Percentiles rank a stretch among this genome's conserved stretches.
Conservation (phyloP, 257 asterid species). For the Rauvolfia tetraphylla region DNA sequence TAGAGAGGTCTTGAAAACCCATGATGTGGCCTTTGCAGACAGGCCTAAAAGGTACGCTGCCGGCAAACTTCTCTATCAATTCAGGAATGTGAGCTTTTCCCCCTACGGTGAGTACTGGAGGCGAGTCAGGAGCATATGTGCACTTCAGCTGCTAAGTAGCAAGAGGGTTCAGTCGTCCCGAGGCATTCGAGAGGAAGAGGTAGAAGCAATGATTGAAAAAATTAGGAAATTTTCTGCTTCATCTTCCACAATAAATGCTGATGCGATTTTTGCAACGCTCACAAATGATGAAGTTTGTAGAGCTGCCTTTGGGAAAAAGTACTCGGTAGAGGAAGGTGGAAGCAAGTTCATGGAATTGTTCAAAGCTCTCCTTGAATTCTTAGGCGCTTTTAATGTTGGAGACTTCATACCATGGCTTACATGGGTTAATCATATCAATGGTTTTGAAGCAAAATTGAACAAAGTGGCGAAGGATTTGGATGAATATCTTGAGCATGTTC, state of each 20-base stretch:
- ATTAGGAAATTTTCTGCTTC: conserved; percentile 2
- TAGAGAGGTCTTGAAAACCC: conserved; percentile 39
- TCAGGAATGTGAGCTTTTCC: conserved; percentile 15
- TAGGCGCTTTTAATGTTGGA: conserved; percentile 10
- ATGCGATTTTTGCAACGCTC: conserved; percentile 17
- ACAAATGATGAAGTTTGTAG: conserved; percentile 24
- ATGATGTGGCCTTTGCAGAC: conserved; percentile 39
- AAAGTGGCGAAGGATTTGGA: conserved; percentile 19
- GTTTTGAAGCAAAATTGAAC: conserved; percentile 22
- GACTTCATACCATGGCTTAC: conserved; percentile 32
- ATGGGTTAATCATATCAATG: conserved; percentile 31
- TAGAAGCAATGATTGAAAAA: conserved; percentile 14
- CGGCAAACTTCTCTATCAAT: conserved; percentile 21
- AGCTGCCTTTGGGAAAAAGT: conserved; percentile 30
- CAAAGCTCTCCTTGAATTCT: conserved; percentile 15
- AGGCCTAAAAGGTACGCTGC: conserved; percentile 21
- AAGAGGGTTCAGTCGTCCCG: conserved; percentile 29
- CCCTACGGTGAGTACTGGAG: conserved; percentile 41
- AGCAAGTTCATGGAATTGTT: conserved; percentile 12
- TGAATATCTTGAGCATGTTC: conserved; percentile 24
- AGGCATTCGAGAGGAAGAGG: conserved; percentile 27
- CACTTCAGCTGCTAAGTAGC: conserved; percentile 31
- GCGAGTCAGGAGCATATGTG: conserved; percentile 29
- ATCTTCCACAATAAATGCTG: conserved; percentile 12
- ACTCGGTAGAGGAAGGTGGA: conserved; percentile 20